Conservation (phyloP, 2,329 filamentous ascomycete species). For the Ophiosphaerella korrae region DNA sequence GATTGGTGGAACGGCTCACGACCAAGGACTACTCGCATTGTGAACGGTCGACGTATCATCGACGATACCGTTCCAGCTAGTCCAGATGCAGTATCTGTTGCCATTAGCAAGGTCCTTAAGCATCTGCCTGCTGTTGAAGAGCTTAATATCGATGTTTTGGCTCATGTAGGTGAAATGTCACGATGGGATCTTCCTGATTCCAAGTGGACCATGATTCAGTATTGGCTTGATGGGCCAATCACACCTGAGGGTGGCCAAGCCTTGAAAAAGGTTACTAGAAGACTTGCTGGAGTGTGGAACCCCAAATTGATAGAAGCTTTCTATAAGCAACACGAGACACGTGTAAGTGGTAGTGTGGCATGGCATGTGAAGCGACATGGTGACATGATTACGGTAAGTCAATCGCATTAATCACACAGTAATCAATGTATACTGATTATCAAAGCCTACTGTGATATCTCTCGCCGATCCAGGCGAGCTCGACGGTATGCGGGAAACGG, state of each 20-base stretch:
- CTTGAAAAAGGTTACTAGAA: constrained; percentile 25
- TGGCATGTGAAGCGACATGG: constrained; percentile 13
- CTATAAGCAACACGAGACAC: constrained; percentile 31
- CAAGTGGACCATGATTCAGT: constrained; percentile 29
- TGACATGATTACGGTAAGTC: constrained; percentile 1
- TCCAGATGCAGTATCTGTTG: constrained; percentile 23
- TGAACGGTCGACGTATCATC: constrained; percentile 7
- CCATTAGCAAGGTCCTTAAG: constrained; percentile 27
- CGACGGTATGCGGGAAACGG: background rate
- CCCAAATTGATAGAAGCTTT: constrained; percentile 13
- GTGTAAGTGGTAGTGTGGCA: constrained; percentile 3
- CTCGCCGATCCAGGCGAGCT: background rate
- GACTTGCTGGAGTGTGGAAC: constrained; percentile 18
- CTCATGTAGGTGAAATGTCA: constrained; percentile 22
- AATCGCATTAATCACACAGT: background rate
- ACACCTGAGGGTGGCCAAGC: background rate
- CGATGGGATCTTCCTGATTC: constrained; percentile 37
- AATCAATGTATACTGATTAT: background rate
- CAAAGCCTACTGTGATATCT: background rate
- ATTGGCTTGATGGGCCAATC: constrained; percentile 33
- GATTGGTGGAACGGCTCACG: constrained; percentile 31
- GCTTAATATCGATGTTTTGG: constrained; percentile 26
- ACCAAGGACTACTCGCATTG: constrained; percentile 2
- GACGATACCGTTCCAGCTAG: constrained; percentile 4
- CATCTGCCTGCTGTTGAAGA: constrained; percentile 33